These are phyloP conservation scores for Argentina anserina DNA, from an alignment of 306 rosid genomes.

Conservation along the genomic window DNA sequence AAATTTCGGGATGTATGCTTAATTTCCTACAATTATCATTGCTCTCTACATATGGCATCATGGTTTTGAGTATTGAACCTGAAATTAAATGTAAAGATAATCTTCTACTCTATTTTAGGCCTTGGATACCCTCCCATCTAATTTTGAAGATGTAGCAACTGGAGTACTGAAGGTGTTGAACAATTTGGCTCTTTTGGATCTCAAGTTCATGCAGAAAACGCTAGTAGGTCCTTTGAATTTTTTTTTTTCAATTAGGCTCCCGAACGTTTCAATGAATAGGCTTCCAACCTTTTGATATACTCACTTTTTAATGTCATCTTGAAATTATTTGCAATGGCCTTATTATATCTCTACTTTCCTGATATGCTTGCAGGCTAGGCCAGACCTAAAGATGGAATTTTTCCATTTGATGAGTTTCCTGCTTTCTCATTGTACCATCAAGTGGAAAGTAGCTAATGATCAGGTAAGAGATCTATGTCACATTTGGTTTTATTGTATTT, in stretches of 20 bases:
- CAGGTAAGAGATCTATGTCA: conserved; percentile 46
- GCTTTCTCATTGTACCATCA: conserved; percentile 84
- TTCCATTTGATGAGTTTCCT: conserved; percentile 95
- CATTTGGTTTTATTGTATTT: background rate
- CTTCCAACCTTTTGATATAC: conserved; percentile 5
- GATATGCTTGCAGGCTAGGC: conserved; percentile 65
- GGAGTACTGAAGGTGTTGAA: conserved; percentile 96
- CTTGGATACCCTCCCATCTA: conserved; percentile 80
- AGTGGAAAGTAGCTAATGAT: conserved; percentile 82
- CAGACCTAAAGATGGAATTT: conserved; percentile 95
- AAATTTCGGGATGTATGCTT: background rate
- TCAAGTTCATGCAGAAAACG: conserved; percentile 81
- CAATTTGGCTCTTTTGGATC: conserved; percentile 89
- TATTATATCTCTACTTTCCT: conserved; percentile 12
- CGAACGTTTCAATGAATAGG: too few relatives aligned
- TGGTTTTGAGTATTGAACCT: background rate
- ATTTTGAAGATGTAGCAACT: conserved; percentile 97
- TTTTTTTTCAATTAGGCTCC: too few relatives aligned
- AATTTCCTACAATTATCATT: background rate
- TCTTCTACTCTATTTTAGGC: conserved; percentile 49
- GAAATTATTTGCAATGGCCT: conserved; percentile 12
- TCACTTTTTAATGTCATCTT: background rate
- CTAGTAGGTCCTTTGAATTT: conserved; percentile 61
- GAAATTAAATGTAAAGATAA: conserved; percentile 12
- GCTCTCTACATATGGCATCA: background rate